phyloP scores from a whole-genome alignment of 1,284 basidiomycete genomes.

The Xanthoconium separans region DNA sequence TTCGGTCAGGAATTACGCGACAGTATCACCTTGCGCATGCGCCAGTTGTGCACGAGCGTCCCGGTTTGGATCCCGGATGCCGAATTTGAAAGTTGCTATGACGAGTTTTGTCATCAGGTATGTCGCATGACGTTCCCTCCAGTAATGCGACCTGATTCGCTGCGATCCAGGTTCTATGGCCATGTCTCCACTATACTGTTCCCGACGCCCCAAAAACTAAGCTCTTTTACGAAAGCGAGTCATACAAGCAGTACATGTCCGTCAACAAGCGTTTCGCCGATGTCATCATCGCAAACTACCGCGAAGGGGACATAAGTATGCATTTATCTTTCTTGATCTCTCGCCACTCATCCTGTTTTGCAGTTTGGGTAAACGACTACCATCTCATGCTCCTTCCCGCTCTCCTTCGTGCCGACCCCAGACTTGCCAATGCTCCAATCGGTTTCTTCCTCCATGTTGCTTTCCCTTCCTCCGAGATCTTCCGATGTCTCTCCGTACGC shows the following conservation, averaged over 20 bases:
- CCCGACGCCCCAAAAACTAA: slow-evolving; percentile 85
- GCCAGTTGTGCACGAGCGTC: slow-evolving; percentile 53
- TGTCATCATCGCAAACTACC: slow-evolving; percentile 68
- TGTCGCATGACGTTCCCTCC: slow-evolving; percentile 4
- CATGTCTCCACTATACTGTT: slow-evolving; percentile 82
- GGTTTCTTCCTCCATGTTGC: slow-evolving; percentile 91
- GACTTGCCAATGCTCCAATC: slow-evolving; percentile 65
- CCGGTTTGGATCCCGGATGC: slow-evolving; percentile 82
- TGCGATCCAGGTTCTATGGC: slow-evolving; percentile 70
- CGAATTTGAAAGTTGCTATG: slow-evolving; percentile 77
- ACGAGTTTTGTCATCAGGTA: slow-evolving; percentile 85
- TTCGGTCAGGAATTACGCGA: slow-evolving; percentile 56
- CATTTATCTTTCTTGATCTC: not conserved
- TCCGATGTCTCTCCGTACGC: slow-evolving; percentile 76
- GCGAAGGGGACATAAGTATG: slow-evolving; percentile 77
- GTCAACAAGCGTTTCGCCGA: slow-evolving; percentile 86
- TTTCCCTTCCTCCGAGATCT: slow-evolving; percentile 86
- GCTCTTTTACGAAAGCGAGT: slow-evolving; percentile 73
- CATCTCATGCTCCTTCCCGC: slow-evolving; percentile 83
- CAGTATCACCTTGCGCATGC: slow-evolving; percentile 62
- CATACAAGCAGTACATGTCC: slow-evolving; percentile 76
- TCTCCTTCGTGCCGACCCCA: slow-evolving; percentile 57
- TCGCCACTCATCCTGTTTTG: not conserved
- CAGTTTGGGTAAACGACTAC: slow-evolving; percentile 82
- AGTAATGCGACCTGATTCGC: not conserved